phyloP scores from a whole-genome alignment of 2,329 filamentous ascomycete species.

The Sporothrix curviconia region DNA sequence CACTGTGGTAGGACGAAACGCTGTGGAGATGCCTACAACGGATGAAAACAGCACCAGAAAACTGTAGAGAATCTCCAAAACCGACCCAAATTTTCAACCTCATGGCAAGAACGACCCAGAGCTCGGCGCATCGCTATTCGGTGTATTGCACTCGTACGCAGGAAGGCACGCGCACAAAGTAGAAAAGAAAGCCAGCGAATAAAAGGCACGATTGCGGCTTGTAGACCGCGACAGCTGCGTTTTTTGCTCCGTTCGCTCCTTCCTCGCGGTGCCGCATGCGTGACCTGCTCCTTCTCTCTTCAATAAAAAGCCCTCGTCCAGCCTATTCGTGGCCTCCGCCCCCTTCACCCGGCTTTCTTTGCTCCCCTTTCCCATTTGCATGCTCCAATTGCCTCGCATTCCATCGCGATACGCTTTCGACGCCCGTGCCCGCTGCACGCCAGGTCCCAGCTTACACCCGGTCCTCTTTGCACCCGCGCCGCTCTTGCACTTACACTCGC shows the following conservation, averaged over 20 bases:
- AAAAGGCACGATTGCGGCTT: not conserved
- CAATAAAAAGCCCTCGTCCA: too few relatives aligned
- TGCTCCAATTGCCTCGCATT: not conserved
- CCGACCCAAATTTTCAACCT: not conserved
- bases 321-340: too few relatives aligned
- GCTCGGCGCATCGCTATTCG: constrained; percentile 5
- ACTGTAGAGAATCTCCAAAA: not conserved
- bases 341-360: not conserved
- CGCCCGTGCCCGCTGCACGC: not conserved
- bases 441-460: not conserved
- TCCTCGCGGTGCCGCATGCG: not conserved
- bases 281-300: not conserved
- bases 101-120: not conserved
- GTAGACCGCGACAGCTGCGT: constrained; percentile 1
- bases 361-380: not conserved
- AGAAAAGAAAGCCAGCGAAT: not conserved
- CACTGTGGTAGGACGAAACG: not conserved
- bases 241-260: not conserved
- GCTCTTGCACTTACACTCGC: not conserved
- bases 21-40: not conserved
- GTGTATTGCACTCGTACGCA: not conserved
- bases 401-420: not conserved
- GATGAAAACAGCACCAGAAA: not conserved
- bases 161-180: not conserved
- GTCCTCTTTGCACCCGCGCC: not conserved